Percentiles rank a stretch among this genome's conserved stretches.
Conservation (phyloP, 371 early-diverging fungal genomes). For the Mucor mucedo region DNA sequence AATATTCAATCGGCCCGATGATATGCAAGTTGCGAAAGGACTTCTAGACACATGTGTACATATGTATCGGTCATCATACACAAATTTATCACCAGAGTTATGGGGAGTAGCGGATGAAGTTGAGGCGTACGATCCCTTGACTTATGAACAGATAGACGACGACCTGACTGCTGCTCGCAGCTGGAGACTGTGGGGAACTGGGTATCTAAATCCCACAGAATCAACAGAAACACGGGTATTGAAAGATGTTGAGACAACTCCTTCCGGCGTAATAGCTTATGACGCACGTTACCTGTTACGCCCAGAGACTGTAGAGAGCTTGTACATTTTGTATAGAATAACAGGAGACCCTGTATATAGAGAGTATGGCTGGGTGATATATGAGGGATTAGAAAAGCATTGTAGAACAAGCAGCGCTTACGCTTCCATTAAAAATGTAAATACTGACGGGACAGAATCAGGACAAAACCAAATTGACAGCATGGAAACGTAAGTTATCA, state of each 20-base stretch:
- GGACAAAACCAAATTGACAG: conserved; percentile 46
- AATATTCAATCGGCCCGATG: conserved; percentile 50
- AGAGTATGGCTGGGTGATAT: conserved; percentile 78
- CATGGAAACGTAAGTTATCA: conserved; percentile 47
- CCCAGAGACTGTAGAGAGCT: conserved; percentile 78
- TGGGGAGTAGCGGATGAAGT: conserved; percentile 29
- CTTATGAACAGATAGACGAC: conserved; percentile 30
- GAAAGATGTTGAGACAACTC: conserved; percentile 1
- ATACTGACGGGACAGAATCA: conserved; percentile 16
- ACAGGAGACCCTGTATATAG: conserved; percentile 77
- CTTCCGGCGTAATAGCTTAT: conserved; percentile 10
- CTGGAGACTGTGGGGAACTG: conserved; percentile 37
- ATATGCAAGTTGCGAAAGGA: conserved; percentile 46
- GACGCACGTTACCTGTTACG: conserved; percentile 28
- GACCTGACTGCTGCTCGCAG: conserved; percentile 23
- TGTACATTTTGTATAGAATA: conserved; percentile 75
- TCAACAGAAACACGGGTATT: not conserved
- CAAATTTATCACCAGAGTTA: conserved; percentile 64
- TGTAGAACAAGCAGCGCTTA: conserved; percentile 68
- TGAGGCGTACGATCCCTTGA: conserved; percentile 30
- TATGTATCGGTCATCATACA: conserved; percentile 53
- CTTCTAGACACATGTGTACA: conserved; percentile 64
- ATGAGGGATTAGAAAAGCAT: conserved; percentile 69
- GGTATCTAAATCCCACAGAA: not conserved
- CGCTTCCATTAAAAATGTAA: conserved; percentile 64